These are phyloP conservation scores for Tardiomyces digboiensis DNA, from an alignment of 1,139 yeast genomes.

Conservation along the genomic window DNA sequence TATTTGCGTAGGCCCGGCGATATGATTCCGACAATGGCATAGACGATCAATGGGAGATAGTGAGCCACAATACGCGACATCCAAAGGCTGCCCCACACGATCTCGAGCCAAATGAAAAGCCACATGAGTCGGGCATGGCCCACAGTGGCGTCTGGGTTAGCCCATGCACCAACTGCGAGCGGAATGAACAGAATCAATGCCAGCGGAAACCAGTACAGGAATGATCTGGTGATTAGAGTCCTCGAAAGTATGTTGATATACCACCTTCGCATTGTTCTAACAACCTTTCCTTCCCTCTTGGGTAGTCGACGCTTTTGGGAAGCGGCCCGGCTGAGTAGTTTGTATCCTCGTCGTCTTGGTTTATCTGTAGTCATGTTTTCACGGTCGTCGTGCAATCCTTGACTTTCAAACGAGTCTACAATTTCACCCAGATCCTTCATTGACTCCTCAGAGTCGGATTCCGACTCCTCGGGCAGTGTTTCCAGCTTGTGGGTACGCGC, in stretches of 20 bases:
- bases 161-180: slow-evolving; percentile 32
- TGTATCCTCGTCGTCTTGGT: slow-evolving; percentile 1
- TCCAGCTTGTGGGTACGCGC: background rate
- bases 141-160: slow-evolving; percentile 18
- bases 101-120: slow-evolving; percentile 35
- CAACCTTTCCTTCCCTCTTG: slow-evolving; percentile 5
- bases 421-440: slow-evolving; percentile 1
- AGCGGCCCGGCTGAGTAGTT: background rate
- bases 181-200: slow-evolving; percentile 31
- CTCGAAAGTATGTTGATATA: slow-evolving; percentile 19
- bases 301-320: slow-evolving; percentile 1
- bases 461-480: background rate
- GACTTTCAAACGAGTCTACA: background rate
- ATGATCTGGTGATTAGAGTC: slow-evolving; percentile 25
- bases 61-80: slow-evolving; percentile 27
- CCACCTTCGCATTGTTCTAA: slow-evolving; percentile 16
- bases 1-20: slow-evolving; percentile 28
- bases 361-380: background rate
- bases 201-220: slow-evolving; percentile 31
- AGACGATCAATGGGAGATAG: slow-evolving; percentile 22
- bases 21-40: slow-evolving; percentile 24
- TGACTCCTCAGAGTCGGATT: background rate
- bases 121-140: slow-evolving; percentile 30
- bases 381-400: background rate
- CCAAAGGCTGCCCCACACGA: slow-evolving; percentile 32